Percentiles rank a stretch among this genome's conserved stretches.
These are phyloP conservation scores for Russula foetens DNA, from an alignment of 768 basidiomycete genomes.

Conservation along the genomic window DNA sequence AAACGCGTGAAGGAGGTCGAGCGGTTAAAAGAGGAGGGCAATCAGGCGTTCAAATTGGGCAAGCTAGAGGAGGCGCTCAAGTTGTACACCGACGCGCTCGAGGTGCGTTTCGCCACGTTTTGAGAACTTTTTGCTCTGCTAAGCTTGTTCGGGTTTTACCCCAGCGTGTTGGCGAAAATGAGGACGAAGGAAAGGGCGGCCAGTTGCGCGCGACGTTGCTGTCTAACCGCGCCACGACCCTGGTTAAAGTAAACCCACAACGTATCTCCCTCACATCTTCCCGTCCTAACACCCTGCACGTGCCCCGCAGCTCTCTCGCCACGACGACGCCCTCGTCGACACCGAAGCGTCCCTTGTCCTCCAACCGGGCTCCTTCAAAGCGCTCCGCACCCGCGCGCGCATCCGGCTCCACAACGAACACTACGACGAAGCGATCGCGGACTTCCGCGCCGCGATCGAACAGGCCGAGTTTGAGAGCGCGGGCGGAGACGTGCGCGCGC, in stretches of 20 bases:
- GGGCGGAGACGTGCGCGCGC: constrained; percentile 52
- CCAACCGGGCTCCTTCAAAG: constrained; percentile 68
- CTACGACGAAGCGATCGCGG: constrained; percentile 60
- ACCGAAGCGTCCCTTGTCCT: constrained; percentile 60
- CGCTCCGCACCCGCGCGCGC: constrained; percentile 77
- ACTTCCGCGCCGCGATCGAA: constrained; percentile 76
- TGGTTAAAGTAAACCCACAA: constrained; percentile 49
- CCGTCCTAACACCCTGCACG: not conserved
- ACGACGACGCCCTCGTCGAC: constrained; percentile 64
- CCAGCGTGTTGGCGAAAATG: constrained; percentile 56
- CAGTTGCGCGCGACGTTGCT: constrained; percentile 72
- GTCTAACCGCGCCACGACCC: constrained; percentile 77
- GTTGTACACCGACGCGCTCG: constrained; percentile 65
- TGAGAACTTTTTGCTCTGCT: too few species aligned
- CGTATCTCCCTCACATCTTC: not conserved
- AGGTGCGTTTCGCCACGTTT: constrained; percentile 33
- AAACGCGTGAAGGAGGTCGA: constrained; percentile 81
- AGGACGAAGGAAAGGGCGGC: constrained; percentile 72
- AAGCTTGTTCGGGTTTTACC: not conserved
- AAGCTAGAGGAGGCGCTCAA: constrained; percentile 52
- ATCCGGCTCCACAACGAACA: constrained; percentile 68
- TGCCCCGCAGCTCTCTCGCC: constrained; percentile 43
- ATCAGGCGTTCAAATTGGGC: constrained; percentile 59
- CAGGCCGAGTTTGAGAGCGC: constrained; percentile 57
- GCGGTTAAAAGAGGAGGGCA: constrained; percentile 78